Percentiles rank a stretch among this genome's conserved stretches.
These are phyloP conservation scores for Paramecium tetraurelia DNA, from an alignment of 73 alveolate genomes.

Conservation along the genomic window DNA sequence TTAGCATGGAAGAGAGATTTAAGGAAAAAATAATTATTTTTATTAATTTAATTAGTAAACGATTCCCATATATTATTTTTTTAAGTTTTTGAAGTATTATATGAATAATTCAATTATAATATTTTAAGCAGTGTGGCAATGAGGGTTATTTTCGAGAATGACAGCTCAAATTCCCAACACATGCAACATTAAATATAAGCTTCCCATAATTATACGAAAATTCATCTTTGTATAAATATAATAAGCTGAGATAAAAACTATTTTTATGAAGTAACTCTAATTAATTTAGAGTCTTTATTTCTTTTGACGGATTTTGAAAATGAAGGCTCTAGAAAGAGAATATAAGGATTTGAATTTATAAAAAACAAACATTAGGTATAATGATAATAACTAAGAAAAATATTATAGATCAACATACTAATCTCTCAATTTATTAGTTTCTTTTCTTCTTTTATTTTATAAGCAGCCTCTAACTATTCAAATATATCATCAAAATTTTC, in stretches of 20 bases:
- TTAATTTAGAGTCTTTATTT: neutral
- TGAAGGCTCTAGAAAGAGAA: neutral
- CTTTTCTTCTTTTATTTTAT: neutral
- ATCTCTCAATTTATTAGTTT: neutral
- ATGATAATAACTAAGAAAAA: neutral
- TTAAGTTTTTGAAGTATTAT: neutral
- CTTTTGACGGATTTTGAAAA: neutral
- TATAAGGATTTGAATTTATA: neutral
- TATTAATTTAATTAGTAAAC: neutral
- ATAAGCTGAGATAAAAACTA: neutral
- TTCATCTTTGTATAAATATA: neutral
- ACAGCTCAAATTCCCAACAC: conserved; percentile 27
- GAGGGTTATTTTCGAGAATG: neutral
- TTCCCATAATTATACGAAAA: conserved; percentile 10
- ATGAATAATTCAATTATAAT: neutral
- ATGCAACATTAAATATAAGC: neutral
- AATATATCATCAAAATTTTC: neutral
- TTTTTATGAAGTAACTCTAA: neutral
- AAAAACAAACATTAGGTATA: neutral
- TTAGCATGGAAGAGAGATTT: too few relatives aligned
- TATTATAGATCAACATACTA: neutral
- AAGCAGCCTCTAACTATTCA: neutral
- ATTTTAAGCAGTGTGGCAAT: conserved; percentile 21
- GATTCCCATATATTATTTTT: neutral
- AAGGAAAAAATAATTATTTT: too few relatives aligned